Base-by-base conservation (phyloP, 2,329 filamentous ascomycete genomes). In the Fusarium falciforme region DNA sequence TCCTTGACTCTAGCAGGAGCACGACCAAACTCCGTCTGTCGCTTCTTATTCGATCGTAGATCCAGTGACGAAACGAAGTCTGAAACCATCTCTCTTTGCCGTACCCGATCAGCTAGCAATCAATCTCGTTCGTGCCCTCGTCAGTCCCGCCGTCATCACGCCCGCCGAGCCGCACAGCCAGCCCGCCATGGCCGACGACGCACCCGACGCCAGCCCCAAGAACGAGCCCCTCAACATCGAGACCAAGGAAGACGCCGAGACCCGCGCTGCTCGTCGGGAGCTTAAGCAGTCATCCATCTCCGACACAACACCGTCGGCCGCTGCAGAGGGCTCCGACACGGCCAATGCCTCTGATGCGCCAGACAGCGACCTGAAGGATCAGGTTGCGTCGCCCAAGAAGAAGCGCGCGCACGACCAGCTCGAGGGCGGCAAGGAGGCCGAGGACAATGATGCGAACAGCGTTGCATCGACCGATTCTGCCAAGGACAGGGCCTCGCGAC, bases 201-300 rank as follows among this genome's bases (percentile, higher is more conserved):
- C 79, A 64, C 84, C 82, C 78, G 81, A 81, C 76, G 80, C 80
- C 57, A 85, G 83, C 79, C 84, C 85, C 67, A 84, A 81, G 71
- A 79, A 76, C 65, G 81, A 82, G 33, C 76, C 75, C 57, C 61
- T 77, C 62, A 78, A 77, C 59, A 74, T 82, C 71, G 82, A 84
- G 66, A 77, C 78, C 36, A 86, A 84, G 64, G 90, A 92, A 76
- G 90, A 92, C 80, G 88, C 89, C 38, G 90, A 90, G 77, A 92
- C 90, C 44, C 89, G 89, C 67, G 90, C 90, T 61, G 86, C 90
- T 38, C 88, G 90, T 70, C 88, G 91, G 77, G 90, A 92, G 82
- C 85, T 92, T 44, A 90, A 89, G 82, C 89, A 92, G 72, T 91
- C 90, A 11, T 87, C 84, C 61, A 91, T 92, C 72, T 92, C 90